Conservation (phyloP, 129 eudicot genomes). For the Lactuca saligna region DNA sequence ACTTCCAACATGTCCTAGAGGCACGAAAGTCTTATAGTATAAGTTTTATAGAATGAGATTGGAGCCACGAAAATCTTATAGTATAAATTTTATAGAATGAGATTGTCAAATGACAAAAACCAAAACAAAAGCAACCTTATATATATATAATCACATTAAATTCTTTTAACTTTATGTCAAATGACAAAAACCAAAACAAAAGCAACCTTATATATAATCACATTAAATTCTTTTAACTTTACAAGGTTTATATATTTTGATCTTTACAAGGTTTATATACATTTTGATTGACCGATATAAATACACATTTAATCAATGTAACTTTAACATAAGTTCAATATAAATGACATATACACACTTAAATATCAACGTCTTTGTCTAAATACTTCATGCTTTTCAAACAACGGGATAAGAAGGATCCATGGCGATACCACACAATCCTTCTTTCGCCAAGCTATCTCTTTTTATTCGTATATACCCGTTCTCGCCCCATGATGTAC, state of each 20-base stretch:
- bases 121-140: background rate
- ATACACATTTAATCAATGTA: constrained; percentile 2
- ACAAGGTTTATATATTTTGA: constrained; percentile 6
- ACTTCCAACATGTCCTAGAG: too few species aligned
- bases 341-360: constrained; percentile 22
- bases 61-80: too few species aligned
- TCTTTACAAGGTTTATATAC: constrained; percentile 2
- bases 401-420: constrained; percentile 43
- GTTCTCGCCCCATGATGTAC: constrained; percentile 42
- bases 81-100: too few species aligned
- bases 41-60: too few species aligned
- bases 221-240: background rate
- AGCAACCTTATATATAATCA: constrained; percentile 12
- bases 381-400: background rate
- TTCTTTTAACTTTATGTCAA: constrained; percentile 10
- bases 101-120: background rate
- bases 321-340: background rate
- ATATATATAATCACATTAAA: background rate
- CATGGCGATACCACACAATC: constrained; percentile 57
- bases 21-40: too few species aligned
- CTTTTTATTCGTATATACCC: constrained; percentile 48
- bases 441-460: constrained; percentile 32
- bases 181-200: too few species aligned
- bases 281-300: background rate
- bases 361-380: constrained; percentile 14